Conservation (phyloP, 352 stramenopile species). For the Phytophthora agathidicida region DNA sequence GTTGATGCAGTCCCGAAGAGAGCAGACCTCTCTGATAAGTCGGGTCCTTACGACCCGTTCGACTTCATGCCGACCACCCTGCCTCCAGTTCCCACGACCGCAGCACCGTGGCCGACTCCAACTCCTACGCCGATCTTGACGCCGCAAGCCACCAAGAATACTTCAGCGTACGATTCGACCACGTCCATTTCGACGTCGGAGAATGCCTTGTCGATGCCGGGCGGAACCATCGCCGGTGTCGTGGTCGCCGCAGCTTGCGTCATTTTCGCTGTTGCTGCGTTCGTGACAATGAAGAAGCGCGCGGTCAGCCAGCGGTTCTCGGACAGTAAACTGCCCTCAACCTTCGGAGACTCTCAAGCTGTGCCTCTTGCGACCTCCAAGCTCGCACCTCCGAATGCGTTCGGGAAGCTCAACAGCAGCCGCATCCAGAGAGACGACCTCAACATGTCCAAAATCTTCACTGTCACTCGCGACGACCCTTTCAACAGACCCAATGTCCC, state of each 20-base stretch:
- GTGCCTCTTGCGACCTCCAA: slow-evolving; percentile 20
- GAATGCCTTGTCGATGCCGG: background rate
- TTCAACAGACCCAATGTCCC: too few relatives aligned
- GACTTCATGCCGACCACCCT: slow-evolving; percentile 9
- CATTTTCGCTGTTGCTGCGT: slow-evolving; percentile 1
- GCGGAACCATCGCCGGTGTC: slow-evolving; percentile 15
- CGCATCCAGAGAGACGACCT: slow-evolving; percentile 2
- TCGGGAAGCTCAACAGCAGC: slow-evolving; percentile 30
- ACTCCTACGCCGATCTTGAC: background rate
- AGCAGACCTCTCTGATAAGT: slow-evolving; percentile 12
- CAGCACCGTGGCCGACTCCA: slow-evolving; percentile 5
- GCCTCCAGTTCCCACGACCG: background rate
- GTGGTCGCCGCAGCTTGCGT: background rate
- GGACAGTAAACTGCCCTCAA: slow-evolving; percentile 18
- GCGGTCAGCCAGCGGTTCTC: slow-evolving; percentile 3
- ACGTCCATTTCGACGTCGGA: slow-evolving; percentile 12
- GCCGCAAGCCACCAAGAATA: slow-evolving; percentile 11
- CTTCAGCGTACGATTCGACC: slow-evolving; percentile 25
- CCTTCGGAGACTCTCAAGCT: slow-evolving; percentile 17
- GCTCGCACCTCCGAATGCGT: slow-evolving; percentile 16
- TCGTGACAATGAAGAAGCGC: slow-evolving; percentile 11
- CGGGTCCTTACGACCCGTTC: slow-evolving; percentile 2
- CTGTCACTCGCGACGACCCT: slow-evolving; percentile 1
- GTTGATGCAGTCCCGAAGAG: background rate
- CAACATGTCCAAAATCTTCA: slow-evolving; percentile 21